Conservation (phyloP, 2,329 filamentous ascomycete genomes). For the Trichoderma hamatum region DNA sequence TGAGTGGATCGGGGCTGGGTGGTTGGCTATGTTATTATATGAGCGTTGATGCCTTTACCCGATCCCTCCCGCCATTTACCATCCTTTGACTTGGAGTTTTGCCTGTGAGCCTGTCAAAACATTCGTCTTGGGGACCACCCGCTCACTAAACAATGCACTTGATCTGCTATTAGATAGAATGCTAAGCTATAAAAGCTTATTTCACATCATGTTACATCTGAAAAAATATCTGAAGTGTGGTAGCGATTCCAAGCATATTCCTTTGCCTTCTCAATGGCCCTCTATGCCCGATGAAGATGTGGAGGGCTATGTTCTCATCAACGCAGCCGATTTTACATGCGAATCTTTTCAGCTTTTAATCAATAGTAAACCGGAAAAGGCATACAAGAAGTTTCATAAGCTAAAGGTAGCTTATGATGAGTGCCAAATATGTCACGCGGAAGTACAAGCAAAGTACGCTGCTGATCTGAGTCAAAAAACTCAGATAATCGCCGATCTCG, state of each 20-base stretch:
- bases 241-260: too few species aligned
- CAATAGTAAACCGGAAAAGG: too few species aligned
- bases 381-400: background rate
- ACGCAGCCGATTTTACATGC: too few species aligned
- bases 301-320: too few species aligned
- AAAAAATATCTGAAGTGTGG: too few species aligned
- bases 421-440: background rate
- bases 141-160: background rate
- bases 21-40: background rate
- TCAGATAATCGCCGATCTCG: background rate
- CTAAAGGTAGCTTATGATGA: background rate
- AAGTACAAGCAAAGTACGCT: background rate
- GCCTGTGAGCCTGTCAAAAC: too few species aligned
- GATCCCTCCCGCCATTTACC: background rate
- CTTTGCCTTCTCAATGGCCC: too few species aligned
- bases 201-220: background rate
- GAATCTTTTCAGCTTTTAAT: too few species aligned
- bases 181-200: too few species aligned
- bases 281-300: too few species aligned
- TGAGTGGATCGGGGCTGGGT: slow-evolving; percentile 6
- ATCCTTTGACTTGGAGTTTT: background rate
- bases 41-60: background rate
- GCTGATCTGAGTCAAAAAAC: background rate
- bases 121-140: background rate
- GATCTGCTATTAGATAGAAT: background rate